Base-by-base conservation (phyloP, 306 rosid species). In the Carpinus fangiana region DNA sequence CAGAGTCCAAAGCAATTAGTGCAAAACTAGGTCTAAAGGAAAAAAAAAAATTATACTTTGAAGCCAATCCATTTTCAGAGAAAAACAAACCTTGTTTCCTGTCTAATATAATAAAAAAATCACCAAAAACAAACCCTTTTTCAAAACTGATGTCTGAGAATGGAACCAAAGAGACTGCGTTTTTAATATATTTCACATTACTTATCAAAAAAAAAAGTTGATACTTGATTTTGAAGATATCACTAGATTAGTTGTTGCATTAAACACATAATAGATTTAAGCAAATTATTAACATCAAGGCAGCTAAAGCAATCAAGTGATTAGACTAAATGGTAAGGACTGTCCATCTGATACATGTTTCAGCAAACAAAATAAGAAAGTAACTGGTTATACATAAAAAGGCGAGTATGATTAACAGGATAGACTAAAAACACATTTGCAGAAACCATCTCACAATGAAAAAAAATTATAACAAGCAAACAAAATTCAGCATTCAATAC, bases 401-500 rank as follows among this genome's bases (percentile, higher is more conserved):
- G 13, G 46, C 3, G 20, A 67, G 16, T 67, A 55, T 26, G 41
- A 17, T 46, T 26, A 26, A 80, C 36, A 54, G 69, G 4, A 6
- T n/a, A 48, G 11, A 68, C 13, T 10, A 31, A 59, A 59, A 7
- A 9, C 17, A 8, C 7, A 74, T 10, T 9, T 57, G 45, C 12
- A 41, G 60, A 46, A 67, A 38, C 76, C 64, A 77, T 47, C 72
- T 13, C 36, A 54, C 17, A 67, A 20, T 45, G 18, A 73, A 2
- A 66, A 7, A 26, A 76, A 45, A 67, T 59, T 61, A 12, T 38
- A 46, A 61, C 8, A 38, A 23, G 67, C 53, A 70, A 76, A 28
- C 26, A 4, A 68, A 57, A 53, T 41, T 71, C 4, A 72, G 66
- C 70, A 76, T 28, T 47, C 51, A 67, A 81, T 23, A 79, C 12